Base-by-base conservation (phyloP, 2,329 filamentous ascomycete genomes). In the Lecanoromycetidae sp. region DNA sequence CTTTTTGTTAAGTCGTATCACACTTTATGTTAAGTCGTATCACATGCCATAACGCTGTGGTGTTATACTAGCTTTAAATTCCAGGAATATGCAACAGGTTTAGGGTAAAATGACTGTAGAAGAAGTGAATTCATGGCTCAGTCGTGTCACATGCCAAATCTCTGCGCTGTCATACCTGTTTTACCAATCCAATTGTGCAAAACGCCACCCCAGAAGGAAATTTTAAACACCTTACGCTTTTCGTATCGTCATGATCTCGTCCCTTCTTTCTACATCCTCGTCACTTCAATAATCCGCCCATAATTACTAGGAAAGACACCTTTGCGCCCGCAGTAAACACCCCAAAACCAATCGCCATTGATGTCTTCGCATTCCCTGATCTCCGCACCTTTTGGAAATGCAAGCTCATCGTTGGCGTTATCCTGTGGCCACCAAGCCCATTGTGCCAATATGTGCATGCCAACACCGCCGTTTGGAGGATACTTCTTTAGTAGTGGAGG, bases 331-430 rank as follows among this genome's bases (percentile, higher is more conserved):
- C 87, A 87, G 69, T 94, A 95, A 23, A 79, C 79, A 0, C 90
- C 90, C 66, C 82, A 83, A 58, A 76, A 87, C 88, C 88, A 96
- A 61, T 94, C 87, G 15, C 82, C 84, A 61, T 94, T 94, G 39
- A 93, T 78, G 62, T 91, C 84, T 61, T 90, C 82, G 30, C 83
- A 78, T 66, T 96, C 90, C 5, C 74, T 73, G 12, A 96, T 76
- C 63, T 91, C 84, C 0, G 88, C 87, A 8, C 84, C 80, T 42
- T 79, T 80, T 0, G 90, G 90, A 56, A 96, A 95, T 52, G 80
- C 64, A 33, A 96, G 66, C 65, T 96, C 90, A 60, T 94, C 84
- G 17, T 69, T 70, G 1, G 75, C 75, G 0, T 66, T 70, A 0
- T 72, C 65, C 0, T 71, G 65, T 2, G 87, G 86, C 58, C 82